phyloP scores from a whole-genome alignment of 306 rosid species.

The Pachyrhizus erosus region DNA sequence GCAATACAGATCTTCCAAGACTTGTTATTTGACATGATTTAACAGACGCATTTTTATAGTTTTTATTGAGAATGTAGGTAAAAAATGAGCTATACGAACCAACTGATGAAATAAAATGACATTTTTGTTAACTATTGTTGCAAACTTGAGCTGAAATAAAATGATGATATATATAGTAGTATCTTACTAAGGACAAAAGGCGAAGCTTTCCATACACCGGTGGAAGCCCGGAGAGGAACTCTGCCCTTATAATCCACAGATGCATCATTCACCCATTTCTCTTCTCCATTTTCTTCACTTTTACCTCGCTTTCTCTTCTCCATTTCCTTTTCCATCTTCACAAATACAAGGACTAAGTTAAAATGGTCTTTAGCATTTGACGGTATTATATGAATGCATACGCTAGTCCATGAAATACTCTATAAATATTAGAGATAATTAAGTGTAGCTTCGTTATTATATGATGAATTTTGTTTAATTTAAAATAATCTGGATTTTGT shows the following conservation, averaged over 20 bases:
- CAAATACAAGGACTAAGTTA: not conserved
- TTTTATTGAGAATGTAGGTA: not conserved
- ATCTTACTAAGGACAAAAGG: not conserved
- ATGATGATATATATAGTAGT: not conserved
- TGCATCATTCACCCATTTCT: not conserved
- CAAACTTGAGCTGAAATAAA: not conserved
- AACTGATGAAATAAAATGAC: too few relatives aligned
- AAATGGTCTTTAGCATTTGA: not conserved
- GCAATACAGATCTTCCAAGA: not conserved
- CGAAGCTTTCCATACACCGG: not conserved
- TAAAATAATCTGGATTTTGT: too few relatives aligned
- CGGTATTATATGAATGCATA: too few relatives aligned
- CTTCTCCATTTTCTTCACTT: not conserved
- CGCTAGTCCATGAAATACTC: too few relatives aligned
- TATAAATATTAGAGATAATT: too few relatives aligned
- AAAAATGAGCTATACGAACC: not conserved
- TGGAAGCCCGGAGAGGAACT: not conserved
- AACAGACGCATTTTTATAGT: too few relatives aligned
- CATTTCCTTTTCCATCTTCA: not conserved
- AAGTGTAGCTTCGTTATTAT: too few relatives aligned
- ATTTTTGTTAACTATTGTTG: too few relatives aligned
- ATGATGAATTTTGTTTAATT: too few relatives aligned
- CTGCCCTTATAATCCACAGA: not conserved
- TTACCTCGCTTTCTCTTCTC: not conserved
- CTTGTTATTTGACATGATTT: too few relatives aligned